These are phyloP conservation scores for Hanseniaspora jakobsenii DNA, from an alignment of 805 yeast species.

Conservation along the genomic window DNA sequence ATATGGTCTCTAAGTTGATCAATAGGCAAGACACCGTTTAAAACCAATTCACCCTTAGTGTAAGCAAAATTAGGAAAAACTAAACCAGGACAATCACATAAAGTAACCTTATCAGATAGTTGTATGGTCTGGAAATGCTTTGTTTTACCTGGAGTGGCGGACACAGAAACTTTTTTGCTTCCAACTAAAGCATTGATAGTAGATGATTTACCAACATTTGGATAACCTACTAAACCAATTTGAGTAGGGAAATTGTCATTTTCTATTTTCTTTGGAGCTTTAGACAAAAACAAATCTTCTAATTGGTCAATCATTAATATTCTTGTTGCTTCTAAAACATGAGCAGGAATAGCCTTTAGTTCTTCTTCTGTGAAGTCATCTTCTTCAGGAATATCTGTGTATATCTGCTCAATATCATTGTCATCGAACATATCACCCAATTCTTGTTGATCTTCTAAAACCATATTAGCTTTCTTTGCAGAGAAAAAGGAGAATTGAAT, in stretches of 20 bases:
- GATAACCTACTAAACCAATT: conserved; percentile 95
- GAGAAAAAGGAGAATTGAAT: conserved; percentile 86
- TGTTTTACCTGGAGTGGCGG: conserved; percentile 97
- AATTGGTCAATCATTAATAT: conserved; percentile 75
- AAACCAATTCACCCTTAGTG: conserved; percentile 90
- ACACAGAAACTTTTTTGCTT: conserved; percentile 93
- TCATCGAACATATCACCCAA: conserved; percentile 24
- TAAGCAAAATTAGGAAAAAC: conserved; percentile 97
- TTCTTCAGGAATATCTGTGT: conserved; percentile 24
- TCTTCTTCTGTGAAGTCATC: conserved; percentile 25
- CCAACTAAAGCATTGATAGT: conserved; percentile 95
- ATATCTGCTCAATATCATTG: conserved; percentile 20
- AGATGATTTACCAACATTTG: conserved; percentile 94
- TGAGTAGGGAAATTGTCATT: conserved; percentile 53
- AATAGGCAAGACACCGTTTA: conserved; percentile 97
- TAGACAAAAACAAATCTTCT: conserved; percentile 61
- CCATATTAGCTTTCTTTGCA: conserved; percentile 72
- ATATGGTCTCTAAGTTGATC: conserved; percentile 89
- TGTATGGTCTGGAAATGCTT: conserved; percentile 95
- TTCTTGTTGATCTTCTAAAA: conserved; percentile 50
- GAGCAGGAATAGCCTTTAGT: conserved; percentile 24
- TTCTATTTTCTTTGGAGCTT: conserved; percentile 58
- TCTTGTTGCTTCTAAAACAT: conserved; percentile 40
- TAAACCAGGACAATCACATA: conserved; percentile 98
- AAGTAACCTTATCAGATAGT: conserved; percentile 65